Percentiles rank a stretch among this genome's conserved stretches.
phyloP scores from a whole-genome alignment of 306 rosid genomes.

The Betula pendula region DNA sequence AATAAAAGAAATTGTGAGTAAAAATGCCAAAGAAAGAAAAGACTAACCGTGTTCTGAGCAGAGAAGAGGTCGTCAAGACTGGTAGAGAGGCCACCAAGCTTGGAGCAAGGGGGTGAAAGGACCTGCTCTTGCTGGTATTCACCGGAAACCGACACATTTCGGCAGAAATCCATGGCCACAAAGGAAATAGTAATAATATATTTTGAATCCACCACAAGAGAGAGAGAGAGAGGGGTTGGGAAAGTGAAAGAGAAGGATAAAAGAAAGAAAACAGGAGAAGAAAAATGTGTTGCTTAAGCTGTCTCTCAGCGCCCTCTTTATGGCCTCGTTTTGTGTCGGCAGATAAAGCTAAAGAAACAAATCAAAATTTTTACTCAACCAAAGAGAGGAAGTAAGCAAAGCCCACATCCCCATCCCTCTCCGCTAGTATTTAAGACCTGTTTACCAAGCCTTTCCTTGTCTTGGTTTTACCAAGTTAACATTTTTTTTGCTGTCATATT shows the following conservation, averaged over 20 bases:
- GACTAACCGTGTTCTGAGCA: slow-evolving; percentile 59
- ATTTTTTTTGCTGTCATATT: neutral
- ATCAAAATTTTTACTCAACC: slow-evolving; percentile 29
- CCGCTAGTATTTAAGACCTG: neutral
- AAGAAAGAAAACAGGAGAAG: neutral
- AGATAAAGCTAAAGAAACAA: slow-evolving; percentile 44
- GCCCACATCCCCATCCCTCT: slow-evolving; percentile 43
- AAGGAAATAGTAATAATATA: slow-evolving; percentile 1
- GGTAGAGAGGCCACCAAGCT: slow-evolving; percentile 30
- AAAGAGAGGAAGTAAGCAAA: slow-evolving; percentile 37
- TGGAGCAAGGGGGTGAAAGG: slow-evolving; percentile 40
- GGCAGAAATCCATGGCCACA: slow-evolving; percentile 53
- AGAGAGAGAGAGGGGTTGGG: neutral
- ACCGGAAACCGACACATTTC: slow-evolving; percentile 44
- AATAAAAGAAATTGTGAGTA: neutral
- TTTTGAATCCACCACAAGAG: slow-evolving; percentile 22
- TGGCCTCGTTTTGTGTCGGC: slow-evolving; percentile 74
- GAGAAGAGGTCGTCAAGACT: slow-evolving; percentile 62
- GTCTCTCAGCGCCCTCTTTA: slow-evolving; percentile 38
- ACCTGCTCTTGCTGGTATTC: slow-evolving; percentile 47
- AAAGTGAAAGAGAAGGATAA: neutral
- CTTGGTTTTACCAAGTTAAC: neutral
- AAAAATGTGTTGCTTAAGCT: slow-evolving; percentile 26
- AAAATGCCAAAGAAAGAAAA: neutral
- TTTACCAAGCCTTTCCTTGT: too few species aligned